Base-by-base conservation (phyloP, 2,329 filamentous ascomycete species). In the Aspergillus sp. region DNA sequence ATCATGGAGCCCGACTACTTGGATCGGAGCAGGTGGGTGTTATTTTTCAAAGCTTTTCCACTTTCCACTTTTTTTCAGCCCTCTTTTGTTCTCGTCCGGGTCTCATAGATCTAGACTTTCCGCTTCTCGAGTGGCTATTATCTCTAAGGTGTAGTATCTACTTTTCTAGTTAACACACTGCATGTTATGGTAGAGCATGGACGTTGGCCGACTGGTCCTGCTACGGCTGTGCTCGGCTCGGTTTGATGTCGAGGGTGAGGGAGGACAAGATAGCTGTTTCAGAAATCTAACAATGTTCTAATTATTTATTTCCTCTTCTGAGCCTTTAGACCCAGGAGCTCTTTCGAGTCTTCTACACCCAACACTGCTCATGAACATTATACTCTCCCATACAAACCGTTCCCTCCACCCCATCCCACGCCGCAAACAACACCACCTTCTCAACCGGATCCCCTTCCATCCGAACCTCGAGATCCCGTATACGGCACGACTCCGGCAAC, bases 21-120 rank as follows among this genome's bases (percentile, higher is more conserved):
- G 60, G 52, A 62, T 62, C 57, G 64, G 62, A 58, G 43, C 34
- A 54, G 54, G 59, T 22, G 57, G 64, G 61, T 61, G 61, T 62
- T 62, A 51, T 60, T 41, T 45, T 60, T 41, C 15, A 46, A 30
- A 48, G 53, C 45, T 34, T 23, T 23, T 34, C 31, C 19, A 13
- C 9, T 41, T 13, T 15, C 34, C 2, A 23, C 34, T 1, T 23
- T 49, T 47, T 38, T 46, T 60, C 38, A 41, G 47, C 17, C n/a
- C 45, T 48, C 22, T 50, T 38, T 47, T 45, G 13, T 51, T 43
- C 34, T 28, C 28, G 8, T 47, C 6, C 51, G 5, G 23, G 22
- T 59, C 23, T 47, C 22, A n/a, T 58, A 41, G 13, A 48, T 30
- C 31, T 52, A 11, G 19, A 30, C 34, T 45, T 58, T 49, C n/a